Base-by-base conservation (phyloP, 352 stramenopile species). In the Globisporangium carolinianum region DNA sequence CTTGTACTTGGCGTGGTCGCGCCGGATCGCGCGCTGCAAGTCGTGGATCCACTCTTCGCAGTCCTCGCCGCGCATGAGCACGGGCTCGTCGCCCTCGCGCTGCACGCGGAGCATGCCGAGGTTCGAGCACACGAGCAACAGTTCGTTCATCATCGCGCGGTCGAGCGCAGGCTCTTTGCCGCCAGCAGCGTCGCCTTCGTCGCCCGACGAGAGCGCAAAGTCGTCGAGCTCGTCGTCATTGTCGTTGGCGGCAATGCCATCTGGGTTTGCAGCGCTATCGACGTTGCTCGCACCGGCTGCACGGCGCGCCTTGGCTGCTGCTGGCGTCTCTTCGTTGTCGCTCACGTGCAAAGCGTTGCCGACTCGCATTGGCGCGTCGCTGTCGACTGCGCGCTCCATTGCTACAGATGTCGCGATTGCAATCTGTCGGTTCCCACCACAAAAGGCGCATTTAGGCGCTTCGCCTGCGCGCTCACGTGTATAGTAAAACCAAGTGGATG, bases 121-220 rank as follows among this genome's bases (percentile, higher is more conserved):
- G 63, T 94, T 94, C 39, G 85, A 94, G 71, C 85, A 94, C 60
- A 94, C 85, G 14, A 94, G 83, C 67, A 94, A 63, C 59, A 94
- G 67, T 58, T 94, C 83, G 63, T 94, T 91, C 75, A 89, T 82
- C 83, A 94, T 91, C 55, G 71, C 80, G n/a, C 58, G 55, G 66
- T 92, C 83, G 37, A 94, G 73, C 12, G 52, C 52, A 4, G 53
- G 53, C 47, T 65, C 59, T 60, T 69, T 65, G 11, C 60, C 66
- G 5, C 68, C 68, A n/a, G 52, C 55, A 1, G 41, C 69, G 24
- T 55, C 63, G 12, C 54, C 57, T 24, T 86, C 79, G 4, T 85
- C 70, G 37, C 80, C 76, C 1, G 71, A 72, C 4, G 76, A 84
- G 43, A 79, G 43, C 5, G 58, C 71, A 38, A 91, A 88, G 58